phyloP scores from a whole-genome alignment of 495 filamentous ascomycete species.

The Letharia lupina region DNA sequence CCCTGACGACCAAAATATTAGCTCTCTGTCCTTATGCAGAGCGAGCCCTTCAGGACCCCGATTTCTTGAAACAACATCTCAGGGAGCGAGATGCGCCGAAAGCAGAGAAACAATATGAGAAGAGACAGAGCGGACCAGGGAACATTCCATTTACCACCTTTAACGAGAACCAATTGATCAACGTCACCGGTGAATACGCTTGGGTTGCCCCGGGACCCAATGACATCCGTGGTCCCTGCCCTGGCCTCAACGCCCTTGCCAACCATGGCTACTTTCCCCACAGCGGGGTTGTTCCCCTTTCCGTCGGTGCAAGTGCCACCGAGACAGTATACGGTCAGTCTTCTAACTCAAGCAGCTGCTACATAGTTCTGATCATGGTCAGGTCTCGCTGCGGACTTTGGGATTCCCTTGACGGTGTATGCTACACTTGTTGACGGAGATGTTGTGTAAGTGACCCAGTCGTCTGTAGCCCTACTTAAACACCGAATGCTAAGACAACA shows the following conservation, averaged over 20 bases:
- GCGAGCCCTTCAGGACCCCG: slow-evolving; percentile 11
- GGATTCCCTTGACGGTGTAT: slow-evolving; percentile 15
- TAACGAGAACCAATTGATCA: slow-evolving; percentile 23
- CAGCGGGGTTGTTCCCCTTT: slow-evolving; percentile 32
- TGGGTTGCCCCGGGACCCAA: slow-evolving; percentile 24
- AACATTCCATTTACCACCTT: slow-evolving; percentile 19
- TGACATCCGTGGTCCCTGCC: slow-evolving; percentile 39
- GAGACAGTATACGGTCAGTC: slow-evolving; percentile 23
- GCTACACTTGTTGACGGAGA: slow-evolving; percentile 25
- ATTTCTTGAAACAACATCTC: slow-evolving; percentile 7
- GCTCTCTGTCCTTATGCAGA: slow-evolving; percentile 17
- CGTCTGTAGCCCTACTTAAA: not conserved
- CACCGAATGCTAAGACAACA: not conserved
- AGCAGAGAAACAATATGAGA: slow-evolving; percentile 6
- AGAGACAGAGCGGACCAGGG: slow-evolving; percentile 16
- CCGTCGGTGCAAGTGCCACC: slow-evolving; percentile 11
- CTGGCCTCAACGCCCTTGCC: slow-evolving; percentile 43
- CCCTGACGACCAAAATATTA: not conserved
- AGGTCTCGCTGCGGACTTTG: slow-evolving; percentile 17
- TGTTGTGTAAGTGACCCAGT: slow-evolving; percentile 14
- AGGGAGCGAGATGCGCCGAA: not conserved
- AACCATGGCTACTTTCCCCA: slow-evolving; percentile 46
- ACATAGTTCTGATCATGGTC: not conserved
- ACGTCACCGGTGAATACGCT: slow-evolving; percentile 24
- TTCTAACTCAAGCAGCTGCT: slow-evolving; percentile 18